phyloP scores from a whole-genome alignment of 371 early-diverging fungal species.

The Mortierella sp. region DNA sequence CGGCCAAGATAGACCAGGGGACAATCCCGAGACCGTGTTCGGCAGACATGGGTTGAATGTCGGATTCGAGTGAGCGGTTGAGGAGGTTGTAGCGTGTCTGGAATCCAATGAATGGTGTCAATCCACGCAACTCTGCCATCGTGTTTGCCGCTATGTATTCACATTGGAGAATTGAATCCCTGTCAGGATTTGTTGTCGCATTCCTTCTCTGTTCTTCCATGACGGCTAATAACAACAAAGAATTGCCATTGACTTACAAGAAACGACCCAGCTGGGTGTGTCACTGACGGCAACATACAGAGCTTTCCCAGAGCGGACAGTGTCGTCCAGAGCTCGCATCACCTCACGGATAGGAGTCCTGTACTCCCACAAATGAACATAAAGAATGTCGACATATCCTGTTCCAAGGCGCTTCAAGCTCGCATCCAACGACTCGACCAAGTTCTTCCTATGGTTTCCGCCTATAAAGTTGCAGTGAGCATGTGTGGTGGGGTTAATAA shows the following conservation, averaged over 20 bases:
- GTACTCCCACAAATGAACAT: conserved; percentile 63
- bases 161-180: not conserved
- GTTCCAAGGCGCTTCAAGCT: conserved; percentile 60
- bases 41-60: conserved; percentile 57
- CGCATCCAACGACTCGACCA: conserved; percentile 58
- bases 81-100: conserved; percentile 60
- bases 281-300: conserved; percentile 63
- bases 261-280: conserved; percentile 60
- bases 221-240: not conserved
- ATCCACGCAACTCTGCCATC: conserved; percentile 58
- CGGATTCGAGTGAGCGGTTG: conserved; percentile 60
- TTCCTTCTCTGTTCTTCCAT: not conserved
- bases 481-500: not conserved
- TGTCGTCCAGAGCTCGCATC: conserved; percentile 63
- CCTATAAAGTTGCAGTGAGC: conserved; percentile 4
- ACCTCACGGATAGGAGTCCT: conserved; percentile 60
- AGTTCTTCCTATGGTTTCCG: conserved; percentile 59
- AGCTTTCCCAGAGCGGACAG: conserved; percentile 65
- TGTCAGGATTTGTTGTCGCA: not conserved
- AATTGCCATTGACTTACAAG: conserved; percentile 28
- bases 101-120: conserved; percentile 57
- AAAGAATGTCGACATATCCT: conserved; percentile 62
- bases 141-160: conserved; percentile 51
- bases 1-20: conserved; percentile 53
- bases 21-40: conserved; percentile 57